Evolutionary conservation across 2,329 filamentous ascomycete genomes (phyloP).

Genomic region (Pseudogymnoascus sp.): DNA sequence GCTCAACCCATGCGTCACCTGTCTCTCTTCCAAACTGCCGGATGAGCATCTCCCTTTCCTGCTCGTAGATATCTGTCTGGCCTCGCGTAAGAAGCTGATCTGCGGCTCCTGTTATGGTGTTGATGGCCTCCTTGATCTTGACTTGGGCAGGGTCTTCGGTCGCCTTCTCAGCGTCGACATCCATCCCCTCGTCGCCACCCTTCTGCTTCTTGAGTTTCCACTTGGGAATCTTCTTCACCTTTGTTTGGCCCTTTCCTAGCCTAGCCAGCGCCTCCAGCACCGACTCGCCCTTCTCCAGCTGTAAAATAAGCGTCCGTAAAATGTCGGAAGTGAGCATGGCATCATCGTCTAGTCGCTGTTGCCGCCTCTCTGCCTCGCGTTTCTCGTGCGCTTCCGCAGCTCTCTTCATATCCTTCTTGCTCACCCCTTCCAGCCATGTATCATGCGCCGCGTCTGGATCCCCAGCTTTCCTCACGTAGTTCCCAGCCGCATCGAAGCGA

Average conservation of each 20-base stretch:
- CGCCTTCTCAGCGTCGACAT: conserved; percentile 51
- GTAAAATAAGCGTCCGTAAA: conserved; percentile 61
- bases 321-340: conserved; percentile 64
- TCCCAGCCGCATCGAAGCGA: conserved; percentile 81
- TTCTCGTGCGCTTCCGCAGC: conserved; percentile 83
- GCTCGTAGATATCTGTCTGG: conserved; percentile 84
- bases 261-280: conserved; percentile 79
- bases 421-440: conserved; percentile 83
- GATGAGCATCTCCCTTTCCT: conserved; percentile 73
- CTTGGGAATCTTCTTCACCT: conserved; percentile 51
- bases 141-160: conserved; percentile 60
- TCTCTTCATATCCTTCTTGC: conserved; percentile 85
- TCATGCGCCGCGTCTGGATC: conserved; percentile 91
- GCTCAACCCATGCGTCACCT: conserved; percentile 72
- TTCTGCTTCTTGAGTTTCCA: conserved; percentile 65
- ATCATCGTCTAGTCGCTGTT: conserved; percentile 67
- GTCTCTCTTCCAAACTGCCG: conserved; percentile 78
- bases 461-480: conserved; percentile 79
- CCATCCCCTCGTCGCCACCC: conserved; percentile 52
- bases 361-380: conserved; percentile 66
- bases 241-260: conserved; percentile 60
- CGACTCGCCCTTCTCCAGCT: conserved; percentile 74
- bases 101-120: conserved; percentile 79
- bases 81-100: conserved; percentile 78
- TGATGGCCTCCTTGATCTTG: conserved; percentile 63